Percentiles rank a stretch among this genome's conserved stretches.
These are phyloP conservation scores for Diaporthe nobilis DNA, from an alignment of 2,329 filamentous ascomycete genomes.

Conservation along the genomic window DNA sequence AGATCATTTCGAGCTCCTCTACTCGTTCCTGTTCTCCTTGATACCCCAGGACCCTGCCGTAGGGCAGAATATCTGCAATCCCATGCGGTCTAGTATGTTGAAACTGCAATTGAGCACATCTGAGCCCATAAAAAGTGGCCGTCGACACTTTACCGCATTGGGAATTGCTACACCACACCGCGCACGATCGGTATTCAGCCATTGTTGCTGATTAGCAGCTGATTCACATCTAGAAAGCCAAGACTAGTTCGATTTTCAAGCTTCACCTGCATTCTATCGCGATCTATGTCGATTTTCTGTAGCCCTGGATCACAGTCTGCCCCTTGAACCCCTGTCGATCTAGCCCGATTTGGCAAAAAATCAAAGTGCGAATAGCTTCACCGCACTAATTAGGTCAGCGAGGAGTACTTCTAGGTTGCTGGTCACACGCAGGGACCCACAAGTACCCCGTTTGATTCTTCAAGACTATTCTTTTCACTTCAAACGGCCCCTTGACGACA, in stretches of 20 bases:
- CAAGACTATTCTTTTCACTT: neutral
- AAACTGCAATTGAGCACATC: neutral
- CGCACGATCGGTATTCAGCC: neutral
- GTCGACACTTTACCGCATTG: too few relatives aligned
- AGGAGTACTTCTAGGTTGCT: neutral
- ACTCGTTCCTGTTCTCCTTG: neutral
- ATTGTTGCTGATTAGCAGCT: neutral
- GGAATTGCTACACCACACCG: neutral
- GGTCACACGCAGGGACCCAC: neutral
- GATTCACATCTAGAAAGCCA: neutral
- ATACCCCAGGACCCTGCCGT: neutral
- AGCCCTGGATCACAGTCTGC: too few relatives aligned
- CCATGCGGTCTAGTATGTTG: neutral
- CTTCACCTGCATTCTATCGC: too few relatives aligned
- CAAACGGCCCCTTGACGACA: too few relatives aligned
- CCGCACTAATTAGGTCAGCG: too few relatives aligned
- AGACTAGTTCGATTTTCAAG: neutral
- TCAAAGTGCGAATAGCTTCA: neutral
- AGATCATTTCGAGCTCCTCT: fast-evolving
- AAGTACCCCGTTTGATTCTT: neutral
- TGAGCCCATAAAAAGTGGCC: neutral
- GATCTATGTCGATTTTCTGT: too few relatives aligned
- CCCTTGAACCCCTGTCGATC: neutral
- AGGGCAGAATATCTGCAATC: fast-evolving
- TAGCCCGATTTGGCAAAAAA: neutral